A percentile compares a stretch with the other conserved stretches of the same genome.
Evolutionary conservation across 2,329 filamentous ascomycete species (phyloP).

Genomic region (Nannizzia gypsea): DNA sequence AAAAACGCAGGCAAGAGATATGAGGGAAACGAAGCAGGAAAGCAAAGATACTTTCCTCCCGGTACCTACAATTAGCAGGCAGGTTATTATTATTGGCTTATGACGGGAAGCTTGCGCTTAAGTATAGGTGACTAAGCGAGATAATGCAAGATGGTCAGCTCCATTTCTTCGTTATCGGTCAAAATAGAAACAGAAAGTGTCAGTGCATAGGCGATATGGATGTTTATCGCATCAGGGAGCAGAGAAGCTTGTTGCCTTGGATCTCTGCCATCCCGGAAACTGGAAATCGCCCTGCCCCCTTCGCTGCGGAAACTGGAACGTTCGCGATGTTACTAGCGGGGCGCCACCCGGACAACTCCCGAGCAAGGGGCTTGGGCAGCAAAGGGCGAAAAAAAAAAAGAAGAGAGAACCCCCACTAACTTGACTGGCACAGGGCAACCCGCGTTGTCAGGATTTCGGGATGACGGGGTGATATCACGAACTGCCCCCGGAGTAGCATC

Average conservation of each 20-base stretch:
- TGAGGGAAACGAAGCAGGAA: not conserved
- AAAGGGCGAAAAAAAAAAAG: too few relatives aligned
- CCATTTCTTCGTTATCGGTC: not conserved
- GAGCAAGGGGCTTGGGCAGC: not conserved
- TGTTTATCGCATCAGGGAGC: not conserved
- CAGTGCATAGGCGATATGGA: not conserved
- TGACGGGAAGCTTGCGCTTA: not conserved
- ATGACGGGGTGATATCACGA: not conserved
- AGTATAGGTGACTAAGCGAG: not conserved
- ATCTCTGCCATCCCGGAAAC: not conserved
- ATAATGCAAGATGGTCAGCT: not conserved
- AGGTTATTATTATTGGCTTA: too few relatives aligned
- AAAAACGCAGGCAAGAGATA: not conserved
- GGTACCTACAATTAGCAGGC: not conserved
- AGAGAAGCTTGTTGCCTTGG: not conserved
- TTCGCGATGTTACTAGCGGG: conserved; percentile 1
- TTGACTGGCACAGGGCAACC: not conserved
- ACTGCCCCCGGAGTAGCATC: not conserved
- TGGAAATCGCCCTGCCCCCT: not conserved
- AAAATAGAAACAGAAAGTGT: not conserved
- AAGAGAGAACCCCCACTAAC: not conserved
- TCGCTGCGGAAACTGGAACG: not conserved
- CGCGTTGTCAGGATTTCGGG: not conserved
- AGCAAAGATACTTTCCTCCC: not conserved
- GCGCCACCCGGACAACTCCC: conserved; percentile 5